Conservation (phyloP, 768 basidiomycete genomes). For the Boletus rubescentipes region DNA sequence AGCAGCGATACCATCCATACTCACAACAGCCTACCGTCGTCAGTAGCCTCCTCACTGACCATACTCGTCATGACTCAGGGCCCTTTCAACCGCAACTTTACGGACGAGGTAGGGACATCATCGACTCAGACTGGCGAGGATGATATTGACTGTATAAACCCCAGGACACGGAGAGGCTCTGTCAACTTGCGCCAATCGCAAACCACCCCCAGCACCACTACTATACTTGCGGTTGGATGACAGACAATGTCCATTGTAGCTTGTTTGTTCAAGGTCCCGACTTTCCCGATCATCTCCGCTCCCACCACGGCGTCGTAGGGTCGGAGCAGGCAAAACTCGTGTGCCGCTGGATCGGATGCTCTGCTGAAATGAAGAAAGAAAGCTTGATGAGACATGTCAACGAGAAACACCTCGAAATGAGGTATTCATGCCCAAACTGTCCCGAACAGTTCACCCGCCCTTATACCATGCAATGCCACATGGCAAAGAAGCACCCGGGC, state of each 20-base stretch:
- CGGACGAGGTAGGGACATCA: slow-evolving; percentile 9
- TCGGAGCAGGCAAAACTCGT: slow-evolving; percentile 1
- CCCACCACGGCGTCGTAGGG: slow-evolving; percentile 8
- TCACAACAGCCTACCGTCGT: not conserved
- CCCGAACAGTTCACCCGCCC: slow-evolving; percentile 26
- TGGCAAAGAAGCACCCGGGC: slow-evolving; percentile 6
- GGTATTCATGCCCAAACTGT: slow-evolving; percentile 19
- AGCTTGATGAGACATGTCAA: slow-evolving; percentile 28
- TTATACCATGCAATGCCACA: slow-evolving; percentile 20
- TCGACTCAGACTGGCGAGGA: not conserved
- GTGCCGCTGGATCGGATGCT: slow-evolving; percentile 25
- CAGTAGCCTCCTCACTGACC: not conserved
- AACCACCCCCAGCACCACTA: slow-evolving; percentile 1
- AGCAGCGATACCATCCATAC: not conserved
- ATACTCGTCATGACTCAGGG: slow-evolving; percentile 2
- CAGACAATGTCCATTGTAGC: not conserved
- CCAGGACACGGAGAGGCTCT: slow-evolving; percentile 11
- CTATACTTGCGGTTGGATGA: slow-evolving; percentile 20
- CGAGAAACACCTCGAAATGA: slow-evolving; percentile 24
- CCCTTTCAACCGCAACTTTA: slow-evolving; percentile 4
- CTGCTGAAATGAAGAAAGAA: slow-evolving; percentile 24
- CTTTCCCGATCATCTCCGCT: slow-evolving; percentile 25
- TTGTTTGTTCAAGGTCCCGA: not conserved
- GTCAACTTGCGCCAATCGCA: not conserved
- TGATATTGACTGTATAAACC: not conserved